Base-by-base conservation (phyloP, 2,329 filamentous ascomycete genomes). In the Pyrenophora seminiperda region DNA sequence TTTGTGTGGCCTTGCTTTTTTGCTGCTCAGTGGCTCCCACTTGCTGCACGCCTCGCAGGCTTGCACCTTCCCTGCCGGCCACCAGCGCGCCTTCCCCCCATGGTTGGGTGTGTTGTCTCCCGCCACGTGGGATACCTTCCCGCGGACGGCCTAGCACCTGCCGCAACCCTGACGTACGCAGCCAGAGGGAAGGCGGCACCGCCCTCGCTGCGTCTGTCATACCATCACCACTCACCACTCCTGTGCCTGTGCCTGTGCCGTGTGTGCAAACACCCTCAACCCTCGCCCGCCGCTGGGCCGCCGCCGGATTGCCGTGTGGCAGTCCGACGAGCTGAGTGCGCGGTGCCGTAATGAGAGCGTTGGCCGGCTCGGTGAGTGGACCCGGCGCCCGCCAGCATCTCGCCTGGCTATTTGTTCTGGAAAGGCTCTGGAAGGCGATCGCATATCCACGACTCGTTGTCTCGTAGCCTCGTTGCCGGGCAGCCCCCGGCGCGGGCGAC, bases 321-420 rank as follows among this genome's bases (percentile, higher is more conserved):
- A 22, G 20, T 22, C 7, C 4, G 20, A 22, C 20, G 20, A 22
- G 20, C 4, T 22, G 20, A 4, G 20, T 7, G 20, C 20, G 4
- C 40, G 30, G 29, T 50, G 42, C 58, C 54, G 56, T 34, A 63
- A 60, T 54, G 41, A 63, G 62, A 53, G 54, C 59, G 55, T 57
- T 59, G 61, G 41, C 60, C 60, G 56, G 54, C 47, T 41, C 54
- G 19, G 42, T 47, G 54, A 47, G 62, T 61, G 62, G 61, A 58
- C 51, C 48, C 51, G 50, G 41, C 56, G 53, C 48, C 48, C 56
- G 56, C 53, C 49, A 56, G 32, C 45, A 46, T 44, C 58, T 63
- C 57, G 59, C 59, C 59, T 57, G 51, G 32, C 48, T 46, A 43
- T 49, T 50, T 53, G 49, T 65, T 65, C 62, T 65, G 59, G 62